Conservation (phyloP, 371 early-diverging fungal genomes). For the Mucor velutinosus region DNA sequence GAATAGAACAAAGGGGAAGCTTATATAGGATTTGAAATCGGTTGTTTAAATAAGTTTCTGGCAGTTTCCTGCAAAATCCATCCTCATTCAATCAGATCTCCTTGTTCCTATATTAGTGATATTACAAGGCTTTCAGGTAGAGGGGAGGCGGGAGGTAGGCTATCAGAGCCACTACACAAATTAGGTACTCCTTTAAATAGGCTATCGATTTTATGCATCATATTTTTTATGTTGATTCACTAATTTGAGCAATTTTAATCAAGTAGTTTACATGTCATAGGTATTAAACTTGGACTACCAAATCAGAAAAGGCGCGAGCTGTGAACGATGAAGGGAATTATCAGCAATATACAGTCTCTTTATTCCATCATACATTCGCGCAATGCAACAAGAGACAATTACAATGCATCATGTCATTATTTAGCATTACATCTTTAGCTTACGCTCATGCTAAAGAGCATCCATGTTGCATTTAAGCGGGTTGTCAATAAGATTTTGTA, state of each 20-base stretch:
- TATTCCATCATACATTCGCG: too few species aligned
- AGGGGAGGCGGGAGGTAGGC: background rate
- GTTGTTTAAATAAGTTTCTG: conserved; percentile 12
- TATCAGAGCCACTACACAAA: background rate
- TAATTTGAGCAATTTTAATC: background rate
- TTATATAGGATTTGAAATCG: background rate
- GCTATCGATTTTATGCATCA: background rate
- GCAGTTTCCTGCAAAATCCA: conserved; percentile 21
- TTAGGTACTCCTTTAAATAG: background rate
- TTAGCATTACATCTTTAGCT: too few species aligned
- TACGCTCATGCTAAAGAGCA: too few species aligned
- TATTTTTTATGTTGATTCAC: background rate
- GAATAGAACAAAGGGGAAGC: background rate
- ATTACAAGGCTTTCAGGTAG: background rate
- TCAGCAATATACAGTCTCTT: too few species aligned
- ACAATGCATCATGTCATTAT: too few species aligned
- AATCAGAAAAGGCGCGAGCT: background rate
- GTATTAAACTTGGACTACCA: background rate
- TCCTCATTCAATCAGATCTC: background rate
- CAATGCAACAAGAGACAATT: too few species aligned
- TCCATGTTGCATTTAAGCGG: too few species aligned
- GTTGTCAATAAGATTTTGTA: too few species aligned
- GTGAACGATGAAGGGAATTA: too few species aligned
- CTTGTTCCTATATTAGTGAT: background rate
- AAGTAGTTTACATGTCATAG: background rate